phyloP scores from a whole-genome alignment of 768 basidiomycete genomes.

The Glaciozyma martinii region DNA sequence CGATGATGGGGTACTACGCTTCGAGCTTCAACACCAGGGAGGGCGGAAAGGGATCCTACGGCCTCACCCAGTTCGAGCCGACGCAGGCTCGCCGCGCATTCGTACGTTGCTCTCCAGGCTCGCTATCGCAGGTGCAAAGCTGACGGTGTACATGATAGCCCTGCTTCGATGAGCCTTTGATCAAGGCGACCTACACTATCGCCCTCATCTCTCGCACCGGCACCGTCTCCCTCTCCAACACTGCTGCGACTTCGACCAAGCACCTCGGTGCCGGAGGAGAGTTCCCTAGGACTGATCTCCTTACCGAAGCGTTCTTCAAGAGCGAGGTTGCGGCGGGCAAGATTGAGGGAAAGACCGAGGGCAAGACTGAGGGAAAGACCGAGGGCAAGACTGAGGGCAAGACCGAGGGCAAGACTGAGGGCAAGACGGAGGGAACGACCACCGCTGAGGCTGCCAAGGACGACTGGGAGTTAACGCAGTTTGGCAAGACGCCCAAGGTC shows the following conservation, averaged over 20 bases:
- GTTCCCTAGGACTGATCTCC: conserved; percentile 23
- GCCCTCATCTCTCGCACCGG: conserved; percentile 52
- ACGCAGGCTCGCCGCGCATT: conserved; percentile 36
- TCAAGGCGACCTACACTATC: conserved; percentile 66
- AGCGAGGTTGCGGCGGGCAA: conserved; percentile 20
- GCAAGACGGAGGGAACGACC: conserved; percentile 5
- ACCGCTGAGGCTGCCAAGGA: conserved; percentile 38
- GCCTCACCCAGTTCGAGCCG: conserved; percentile 58
- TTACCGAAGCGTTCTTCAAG: conserved; percentile 35
- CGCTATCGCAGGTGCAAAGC: conserved; percentile 13
- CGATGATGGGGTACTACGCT: conserved; percentile 24
- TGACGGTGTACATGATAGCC: conserved; percentile 40
- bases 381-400: conserved; percentile 38
- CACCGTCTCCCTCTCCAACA: conserved; percentile 76
- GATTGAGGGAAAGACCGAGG: conserved; percentile 30
- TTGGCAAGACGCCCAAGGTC: conserved; percentile 59
- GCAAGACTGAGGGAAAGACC: conserved; percentile 24
- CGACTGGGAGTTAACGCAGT: conserved; percentile 73
- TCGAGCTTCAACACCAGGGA: conserved; percentile 27
- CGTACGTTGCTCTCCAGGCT: conserved; percentile 17
- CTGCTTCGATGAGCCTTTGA: conserved; percentile 85
- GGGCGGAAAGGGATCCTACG: conserved; percentile 36
- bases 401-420: conserved; percentile 38
- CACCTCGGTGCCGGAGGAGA: conserved; percentile 36
- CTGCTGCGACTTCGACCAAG: conserved; percentile 62